Conservation (phyloP, 805 yeast species). For the Spathaspora passalidarum region DNA sequence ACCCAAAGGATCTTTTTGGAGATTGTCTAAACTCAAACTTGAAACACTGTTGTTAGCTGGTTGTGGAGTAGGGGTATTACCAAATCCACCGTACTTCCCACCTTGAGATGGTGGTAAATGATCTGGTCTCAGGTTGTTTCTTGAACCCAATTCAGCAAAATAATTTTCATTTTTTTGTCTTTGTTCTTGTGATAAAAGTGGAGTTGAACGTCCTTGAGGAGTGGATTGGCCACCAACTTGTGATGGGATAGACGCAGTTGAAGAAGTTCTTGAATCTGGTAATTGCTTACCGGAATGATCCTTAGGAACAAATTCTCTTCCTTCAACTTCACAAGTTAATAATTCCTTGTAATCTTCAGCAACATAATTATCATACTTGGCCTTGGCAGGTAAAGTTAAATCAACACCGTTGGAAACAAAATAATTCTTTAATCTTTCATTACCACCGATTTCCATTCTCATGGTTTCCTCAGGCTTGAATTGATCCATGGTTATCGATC, state of each 20-base stretch:
- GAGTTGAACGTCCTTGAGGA: constrained; percentile 42
- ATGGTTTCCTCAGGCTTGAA: constrained; percentile 89
- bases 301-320: constrained; percentile 61
- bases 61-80: constrained; percentile 61
- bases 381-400: constrained; percentile 56
- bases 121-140: constrained; percentile 70
- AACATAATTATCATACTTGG: constrained; percentile 81
- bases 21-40: constrained; percentile 60
- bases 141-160: constrained; percentile 74
- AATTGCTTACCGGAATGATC: constrained; percentile 52
- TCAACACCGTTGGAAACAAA: constrained; percentile 73
- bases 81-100: constrained; percentile 90
- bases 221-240: constrained; percentile 13
- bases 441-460: constrained; percentile 94
- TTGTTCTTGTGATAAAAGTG: constrained; percentile 29
- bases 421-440: constrained; percentile 67
- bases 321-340: constrained; percentile 73
- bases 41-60: constrained; percentile 36
- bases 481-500: constrained; percentile 98
- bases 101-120: constrained; percentile 90
- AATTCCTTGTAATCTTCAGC: constrained; percentile 93
- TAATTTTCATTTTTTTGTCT: constrained; percentile 74
- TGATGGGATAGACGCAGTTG: constrained; percentile 7
- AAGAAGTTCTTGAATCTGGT: constrained; percentile 23
- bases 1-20: constrained; percentile 86